Conservation (phyloP, 305 asterid genomes). For the Vinca major region DNA sequence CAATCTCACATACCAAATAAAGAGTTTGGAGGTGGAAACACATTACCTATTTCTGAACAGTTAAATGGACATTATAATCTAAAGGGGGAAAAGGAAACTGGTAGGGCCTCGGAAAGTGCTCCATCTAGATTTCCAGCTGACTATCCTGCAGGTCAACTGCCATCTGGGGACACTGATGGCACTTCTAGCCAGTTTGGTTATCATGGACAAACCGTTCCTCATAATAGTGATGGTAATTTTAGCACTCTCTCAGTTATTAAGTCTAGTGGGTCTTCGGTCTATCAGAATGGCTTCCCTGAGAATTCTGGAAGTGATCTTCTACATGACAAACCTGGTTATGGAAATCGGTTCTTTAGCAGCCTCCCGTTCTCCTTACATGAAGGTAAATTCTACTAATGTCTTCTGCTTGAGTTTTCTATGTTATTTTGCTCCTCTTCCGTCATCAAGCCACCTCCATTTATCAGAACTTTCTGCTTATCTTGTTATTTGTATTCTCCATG, state of each 20-base stretch:
- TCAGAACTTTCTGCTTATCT: neutral
- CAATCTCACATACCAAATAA: slow-evolving; percentile 25
- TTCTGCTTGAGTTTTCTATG: slow-evolving; percentile 7
- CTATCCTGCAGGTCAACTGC: slow-evolving; percentile 20
- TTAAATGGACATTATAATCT: slow-evolving; percentile 24
- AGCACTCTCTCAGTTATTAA: slow-evolving; percentile 32
- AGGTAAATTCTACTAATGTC: slow-evolving; percentile 35
- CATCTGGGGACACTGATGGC: slow-evolving; percentile 31
- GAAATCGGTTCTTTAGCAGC: slow-evolving; percentile 29
- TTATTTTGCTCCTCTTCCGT: slow-evolving; percentile 11
- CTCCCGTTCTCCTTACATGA: slow-evolving; percentile 33
- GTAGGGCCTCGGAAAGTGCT: slow-evolving; percentile 30
- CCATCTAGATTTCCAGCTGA: slow-evolving; percentile 26
- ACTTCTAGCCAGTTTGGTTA: slow-evolving; percentile 27
- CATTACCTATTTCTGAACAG: slow-evolving; percentile 25
- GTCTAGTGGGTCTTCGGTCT: slow-evolving; percentile 32
- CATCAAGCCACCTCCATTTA: neutral
- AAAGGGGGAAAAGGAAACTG: slow-evolving; percentile 30
- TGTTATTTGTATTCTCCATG: slow-evolving; percentile 7
- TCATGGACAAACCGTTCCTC: slow-evolving; percentile 29
- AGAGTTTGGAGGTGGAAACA: slow-evolving; percentile 32
- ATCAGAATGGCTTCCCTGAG: slow-evolving; percentile 28
- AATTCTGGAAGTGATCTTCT: slow-evolving; percentile 28
- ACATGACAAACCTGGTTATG: slow-evolving; percentile 34
- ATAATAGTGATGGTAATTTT: slow-evolving; percentile 24